Percentiles rank a stretch among this genome's conserved stretches.
phyloP scores from a whole-genome alignment of 371 early-diverging fungal genomes.

The Mucor sp. region DNA sequence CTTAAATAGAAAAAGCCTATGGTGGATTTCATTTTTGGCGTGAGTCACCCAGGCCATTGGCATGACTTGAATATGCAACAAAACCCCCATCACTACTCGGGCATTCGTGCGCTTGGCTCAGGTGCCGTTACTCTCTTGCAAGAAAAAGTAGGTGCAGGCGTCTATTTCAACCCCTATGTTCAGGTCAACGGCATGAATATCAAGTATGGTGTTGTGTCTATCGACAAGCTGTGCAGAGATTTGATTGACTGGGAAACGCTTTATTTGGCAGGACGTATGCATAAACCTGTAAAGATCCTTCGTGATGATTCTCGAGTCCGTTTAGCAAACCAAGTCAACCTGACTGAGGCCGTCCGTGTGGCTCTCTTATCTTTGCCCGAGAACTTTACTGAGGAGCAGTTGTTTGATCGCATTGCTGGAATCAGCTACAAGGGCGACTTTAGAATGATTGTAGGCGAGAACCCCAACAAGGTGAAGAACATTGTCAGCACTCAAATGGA shows the following conservation, averaged over 20 bases:
- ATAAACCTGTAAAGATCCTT: conserved; percentile 93
- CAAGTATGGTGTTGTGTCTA: conserved; percentile 97
- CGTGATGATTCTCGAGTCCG: conserved; percentile 87
- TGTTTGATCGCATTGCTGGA: conserved; percentile 84
- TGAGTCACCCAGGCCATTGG: conserved; percentile 96
- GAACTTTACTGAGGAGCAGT: conserved; percentile 78
- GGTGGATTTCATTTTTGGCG: conserved; percentile 96
- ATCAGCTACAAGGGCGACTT: conserved; percentile 94
- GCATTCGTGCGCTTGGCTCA: conserved; percentile 70
- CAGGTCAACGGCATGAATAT: conserved; percentile 80
- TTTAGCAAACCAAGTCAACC: conserved; percentile 85
- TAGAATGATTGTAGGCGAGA: conserved; percentile 91
- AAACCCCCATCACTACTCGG: conserved; percentile 89
- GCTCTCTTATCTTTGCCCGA: conserved; percentile 85
- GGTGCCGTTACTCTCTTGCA: conserved; percentile 75
- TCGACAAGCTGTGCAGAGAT: conserved; percentile 84
- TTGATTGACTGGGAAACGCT: conserved; percentile 93
- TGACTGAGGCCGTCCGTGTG: conserved; percentile 83
- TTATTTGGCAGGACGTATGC: conserved; percentile 96
- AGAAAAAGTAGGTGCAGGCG: conserved; percentile 87
- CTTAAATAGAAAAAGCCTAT: conserved; percentile 63
- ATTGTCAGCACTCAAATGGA: conserved; percentile 85
- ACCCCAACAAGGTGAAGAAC: conserved; percentile 93
- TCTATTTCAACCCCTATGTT: conserved; percentile 96
- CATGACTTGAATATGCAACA: conserved; percentile 93